phyloP scores from a whole-genome alignment of 441 rosid genomes.

The Croton laevigatus region DNA sequence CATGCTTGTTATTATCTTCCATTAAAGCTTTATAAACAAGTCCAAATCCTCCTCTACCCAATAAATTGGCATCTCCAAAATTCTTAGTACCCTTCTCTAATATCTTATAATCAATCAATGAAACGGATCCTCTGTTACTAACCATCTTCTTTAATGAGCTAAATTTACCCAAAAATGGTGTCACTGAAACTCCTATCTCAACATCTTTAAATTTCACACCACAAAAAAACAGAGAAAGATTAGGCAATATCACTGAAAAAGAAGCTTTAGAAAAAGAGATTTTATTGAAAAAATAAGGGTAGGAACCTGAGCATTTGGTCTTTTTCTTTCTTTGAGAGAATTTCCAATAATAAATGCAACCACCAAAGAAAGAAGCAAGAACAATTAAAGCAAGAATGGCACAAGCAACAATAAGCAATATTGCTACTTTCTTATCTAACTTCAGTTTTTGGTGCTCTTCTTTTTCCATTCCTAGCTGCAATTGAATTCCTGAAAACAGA shows the following conservation, averaged over 20 bases:
- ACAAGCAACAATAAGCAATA: slow-evolving; percentile 50
- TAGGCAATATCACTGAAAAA: slow-evolving; percentile 1
- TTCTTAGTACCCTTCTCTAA: slow-evolving; percentile 64
- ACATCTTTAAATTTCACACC: slow-evolving; percentile 37
- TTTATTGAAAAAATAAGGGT: slow-evolving; percentile 17
- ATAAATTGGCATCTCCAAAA: slow-evolving; percentile 59
- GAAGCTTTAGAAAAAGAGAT: not conserved
- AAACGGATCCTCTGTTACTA: slow-evolving; percentile 44
- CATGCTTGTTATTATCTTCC: slow-evolving; percentile 45
- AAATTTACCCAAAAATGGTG: slow-evolving; percentile 54
- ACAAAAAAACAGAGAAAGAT: slow-evolving; percentile 18
- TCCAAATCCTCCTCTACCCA: slow-evolving; percentile 93
- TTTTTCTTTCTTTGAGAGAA: slow-evolving; percentile 37
- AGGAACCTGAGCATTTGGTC: slow-evolving; percentile 52
- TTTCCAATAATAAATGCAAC: slow-evolving; percentile 48
- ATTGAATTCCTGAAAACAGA: slow-evolving; percentile 40
- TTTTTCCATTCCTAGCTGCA: slow-evolving; percentile 31
- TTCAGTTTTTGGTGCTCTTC: slow-evolving; percentile 43
- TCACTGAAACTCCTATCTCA: slow-evolving; percentile 44
- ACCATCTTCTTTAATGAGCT: slow-evolving; percentile 38
- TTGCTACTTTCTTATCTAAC: slow-evolving; percentile 45
- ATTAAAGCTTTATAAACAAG: slow-evolving; percentile 65
- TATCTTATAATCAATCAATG: slow-evolving; percentile 56
- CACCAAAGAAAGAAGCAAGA: slow-evolving; percentile 37
- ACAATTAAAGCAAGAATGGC: slow-evolving; percentile 46